Evolutionary conservation across 2,329 filamentous ascomycete genomes (phyloP).

Genomic region (Phyllosticta citrichinensis): DNA sequence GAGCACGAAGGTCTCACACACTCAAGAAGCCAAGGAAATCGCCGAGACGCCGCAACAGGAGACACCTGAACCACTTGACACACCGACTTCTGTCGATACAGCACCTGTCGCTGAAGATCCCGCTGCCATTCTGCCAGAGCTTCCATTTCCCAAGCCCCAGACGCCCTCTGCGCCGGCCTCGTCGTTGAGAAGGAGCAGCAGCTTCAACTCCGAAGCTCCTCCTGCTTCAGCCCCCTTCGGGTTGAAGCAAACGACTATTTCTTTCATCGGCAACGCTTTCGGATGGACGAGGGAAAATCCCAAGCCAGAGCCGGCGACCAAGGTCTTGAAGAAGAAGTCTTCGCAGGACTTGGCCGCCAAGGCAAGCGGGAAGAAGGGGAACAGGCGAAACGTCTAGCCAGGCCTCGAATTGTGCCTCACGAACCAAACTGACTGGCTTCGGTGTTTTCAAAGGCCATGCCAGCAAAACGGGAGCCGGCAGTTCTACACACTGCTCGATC

Average conservation of each 20-base stretch:
- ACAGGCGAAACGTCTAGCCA: no score
- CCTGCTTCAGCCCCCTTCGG: neutral
- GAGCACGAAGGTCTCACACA: neutral
- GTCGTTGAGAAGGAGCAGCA: neutral
- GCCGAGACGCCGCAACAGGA: neutral
- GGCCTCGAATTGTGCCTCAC: no score
- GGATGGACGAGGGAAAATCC: neutral
- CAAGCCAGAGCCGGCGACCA: no score
- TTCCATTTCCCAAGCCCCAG: neutral
- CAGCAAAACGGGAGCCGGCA: no score
- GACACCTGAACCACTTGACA: neutral
- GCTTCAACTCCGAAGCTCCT: neutral
- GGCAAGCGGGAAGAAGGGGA: no score
- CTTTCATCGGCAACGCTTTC: neutral
- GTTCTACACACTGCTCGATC: no score
- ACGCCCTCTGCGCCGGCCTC: neutral
- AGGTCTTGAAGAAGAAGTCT: no score
- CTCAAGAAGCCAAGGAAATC: neutral
- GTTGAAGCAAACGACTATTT: neutral
- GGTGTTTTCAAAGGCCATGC: no score
- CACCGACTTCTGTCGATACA: neutral
- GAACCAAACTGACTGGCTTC: no score
- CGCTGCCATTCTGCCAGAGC: neutral
- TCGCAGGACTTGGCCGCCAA: no score
- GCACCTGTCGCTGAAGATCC: neutral